phyloP scores from a whole-genome alignment of 2,329 filamentous ascomycete species.

The Pestalotiopsis sp. region DNA sequence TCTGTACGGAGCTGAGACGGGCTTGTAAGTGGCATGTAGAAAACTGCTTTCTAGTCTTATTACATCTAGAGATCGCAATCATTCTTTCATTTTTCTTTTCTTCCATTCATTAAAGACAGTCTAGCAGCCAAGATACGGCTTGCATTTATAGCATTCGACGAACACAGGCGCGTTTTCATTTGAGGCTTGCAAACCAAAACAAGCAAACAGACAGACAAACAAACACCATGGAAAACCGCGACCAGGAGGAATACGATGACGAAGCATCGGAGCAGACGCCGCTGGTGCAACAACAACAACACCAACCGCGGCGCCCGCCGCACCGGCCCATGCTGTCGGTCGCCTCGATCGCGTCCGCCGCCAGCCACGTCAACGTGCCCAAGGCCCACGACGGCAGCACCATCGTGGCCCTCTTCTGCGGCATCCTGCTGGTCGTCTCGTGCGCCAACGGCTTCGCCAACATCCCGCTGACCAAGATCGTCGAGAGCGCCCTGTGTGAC shows the following conservation, averaged over 20 bases:
- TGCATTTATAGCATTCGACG: too few relatives aligned
- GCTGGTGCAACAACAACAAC: neutral
- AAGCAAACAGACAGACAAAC: neutral
- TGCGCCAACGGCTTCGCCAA: constrained; percentile 32
- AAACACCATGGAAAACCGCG: neutral
- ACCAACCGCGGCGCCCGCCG: constrained; percentile 20
- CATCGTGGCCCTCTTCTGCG: constrained; percentile 35
- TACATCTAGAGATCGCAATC: too few relatives aligned
- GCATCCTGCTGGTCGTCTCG: constrained; percentile 34
- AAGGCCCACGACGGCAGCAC: constrained; percentile 26
- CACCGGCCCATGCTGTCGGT: constrained; percentile 24
- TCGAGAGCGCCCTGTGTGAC: constrained; percentile 42
- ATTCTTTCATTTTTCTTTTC: too few relatives aligned
- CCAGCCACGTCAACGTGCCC: constrained; percentile 22
- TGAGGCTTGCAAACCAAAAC: neutral
- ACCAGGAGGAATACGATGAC: constrained; percentile 2
- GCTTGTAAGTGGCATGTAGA: too few relatives aligned
- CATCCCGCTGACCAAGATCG: constrained; percentile 36
- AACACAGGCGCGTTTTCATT: neutral
- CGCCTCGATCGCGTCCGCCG: constrained; percentile 24
- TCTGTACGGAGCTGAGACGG: too few relatives aligned
- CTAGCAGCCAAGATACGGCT: too few relatives aligned
- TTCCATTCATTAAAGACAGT: too few relatives aligned
- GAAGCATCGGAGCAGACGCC: constrained; percentile 9
- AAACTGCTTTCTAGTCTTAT: too few relatives aligned